Conservation (phyloP, 352 stramenopile species). For the Peronospora farinosa region DNA sequence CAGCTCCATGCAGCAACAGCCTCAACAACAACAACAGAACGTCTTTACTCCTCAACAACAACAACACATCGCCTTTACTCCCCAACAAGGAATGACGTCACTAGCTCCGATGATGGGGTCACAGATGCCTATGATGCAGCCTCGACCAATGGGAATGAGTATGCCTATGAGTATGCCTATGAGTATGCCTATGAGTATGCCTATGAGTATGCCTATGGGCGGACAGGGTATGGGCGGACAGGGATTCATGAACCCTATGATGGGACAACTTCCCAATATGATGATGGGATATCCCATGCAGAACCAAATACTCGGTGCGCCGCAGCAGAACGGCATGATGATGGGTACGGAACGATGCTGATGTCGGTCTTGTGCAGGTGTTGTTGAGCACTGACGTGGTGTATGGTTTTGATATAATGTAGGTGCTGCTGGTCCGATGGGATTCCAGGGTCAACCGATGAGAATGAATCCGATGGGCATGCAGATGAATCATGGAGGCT, state of each 20-base stretch:
- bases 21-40: slow-evolving; percentile 27
- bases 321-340: slow-evolving; percentile 44
- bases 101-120: slow-evolving; percentile 41
- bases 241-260: slow-evolving; percentile 34
- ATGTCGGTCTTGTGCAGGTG: neutral
- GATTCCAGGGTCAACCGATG: slow-evolving; percentile 47
- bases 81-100: slow-evolving; percentile 42
- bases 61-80: slow-evolving; percentile 34
- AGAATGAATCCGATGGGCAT: slow-evolving; percentile 57
- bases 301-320: slow-evolving; percentile 45
- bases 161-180: slow-evolving; percentile 25
- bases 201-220: slow-evolving; percentile 15
- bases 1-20: slow-evolving; percentile 13
- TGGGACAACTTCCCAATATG: slow-evolving; percentile 36
- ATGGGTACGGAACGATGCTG: slow-evolving; percentile 37
- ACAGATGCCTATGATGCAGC: slow-evolving; percentile 32
- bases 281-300: slow-evolving; percentile 37
- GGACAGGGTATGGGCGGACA: slow-evolving; percentile 7
- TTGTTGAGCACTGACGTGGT: neutral
- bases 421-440: slow-evolving; percentile 39
- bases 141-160: slow-evolving; percentile 24
- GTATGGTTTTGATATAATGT: slow-evolving; percentile 2
- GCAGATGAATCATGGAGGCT: slow-evolving; percentile 55
- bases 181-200: neutral
- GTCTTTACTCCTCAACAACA: slow-evolving; percentile 40